Evolutionary conservation across 257 asterid species (phyloP), one percentile per base, ranked within the genome.

Genomic region (Gynochthodes officinalis): DNA sequence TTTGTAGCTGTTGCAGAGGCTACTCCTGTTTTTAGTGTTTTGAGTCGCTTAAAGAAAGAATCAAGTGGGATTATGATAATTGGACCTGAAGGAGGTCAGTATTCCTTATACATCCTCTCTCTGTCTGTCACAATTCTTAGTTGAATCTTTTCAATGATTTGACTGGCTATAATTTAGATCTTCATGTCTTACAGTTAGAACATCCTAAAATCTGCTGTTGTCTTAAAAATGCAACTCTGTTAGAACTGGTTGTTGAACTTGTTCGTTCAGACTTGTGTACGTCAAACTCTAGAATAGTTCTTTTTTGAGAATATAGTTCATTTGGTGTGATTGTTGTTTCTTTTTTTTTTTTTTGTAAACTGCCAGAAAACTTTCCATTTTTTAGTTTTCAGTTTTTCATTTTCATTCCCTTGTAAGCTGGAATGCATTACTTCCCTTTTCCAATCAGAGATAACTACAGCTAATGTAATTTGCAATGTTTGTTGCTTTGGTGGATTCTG

Each of bases 81-180:
- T 82, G 99, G 99, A 77, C 99, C 99, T 21, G 99, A 95, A 90
- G 99, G 99, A 89, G 99, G 99, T 93, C 58, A 84, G 89, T 78
- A 49, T 23, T 74, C 57, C 1, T 23, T 27, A 13, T 9, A 8
- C 14, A 13, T 63, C 58, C 64, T 46, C 39, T 23, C 7, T 43
- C 30, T 61, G 35, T 25, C 28, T 64, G 27, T 46, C 9, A 5
- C 35, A 33, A 48, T 3, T 68, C 19, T 69, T 16, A 49, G 61
- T 65, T 44, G 43, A 40, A 4, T 68, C 43, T 52, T 39, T 53
- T 28, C 48, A 28, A 30, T 30, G 28, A 42, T 54, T 27, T 55
- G 52, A 67, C 33, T 54, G 48, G 59, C 61, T 40, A n/a, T n/a
- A 25, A 73, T 48, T n/a, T 60, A 46, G 46, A 32, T 67, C 50